Evolutionary conservation across 805 yeast genomes (phyloP).

Genomic region (Zygotorulaspora chibaensis): DNA sequence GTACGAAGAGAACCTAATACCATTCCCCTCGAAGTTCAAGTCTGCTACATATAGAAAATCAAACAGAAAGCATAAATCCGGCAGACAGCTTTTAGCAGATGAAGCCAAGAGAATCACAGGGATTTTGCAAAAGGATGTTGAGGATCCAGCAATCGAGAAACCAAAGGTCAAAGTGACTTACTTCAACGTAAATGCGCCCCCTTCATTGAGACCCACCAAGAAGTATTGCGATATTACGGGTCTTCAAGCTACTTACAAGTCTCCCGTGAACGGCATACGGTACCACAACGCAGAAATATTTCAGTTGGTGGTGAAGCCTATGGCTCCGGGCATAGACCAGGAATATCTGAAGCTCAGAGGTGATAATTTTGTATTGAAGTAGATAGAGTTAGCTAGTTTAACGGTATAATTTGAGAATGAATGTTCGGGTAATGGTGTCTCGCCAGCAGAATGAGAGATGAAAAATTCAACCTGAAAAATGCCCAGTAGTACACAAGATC

Average conservation of each 20-base stretch:
- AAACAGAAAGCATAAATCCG: constrained; percentile 64
- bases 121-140: constrained; percentile 8
- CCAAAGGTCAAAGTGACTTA: constrained; percentile 57
- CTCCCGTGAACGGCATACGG: constrained; percentile 69
- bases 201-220: constrained; percentile 74
- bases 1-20: constrained; percentile 19
- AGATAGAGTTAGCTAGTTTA: constrained; percentile 1
- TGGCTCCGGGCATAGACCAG: constrained; percentile 91
- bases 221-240: constrained; percentile 95
- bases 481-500: not conserved
- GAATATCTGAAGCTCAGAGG: constrained; percentile 82
- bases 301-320: constrained; percentile 61
- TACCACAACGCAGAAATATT: constrained; percentile 82
- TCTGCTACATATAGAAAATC: constrained; percentile 48
- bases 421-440: constrained; percentile 1
- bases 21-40: constrained; percentile 52
- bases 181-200: constrained; percentile 75
- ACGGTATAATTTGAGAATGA: not conserved
- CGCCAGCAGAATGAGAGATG: not conserved
- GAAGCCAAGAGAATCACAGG: constrained; percentile 63
- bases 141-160: constrained; percentile 18
- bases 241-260: constrained; percentile 66
- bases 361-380: constrained; percentile 80
- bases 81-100: constrained; percentile 68
- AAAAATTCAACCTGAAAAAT: not conserved